Evolutionary conservation across 2,329 filamentous ascomycete genomes (phyloP), one percentile per base, ranked within the genome.

Genomic region (Neophaeococcomyces aloes): DNA sequence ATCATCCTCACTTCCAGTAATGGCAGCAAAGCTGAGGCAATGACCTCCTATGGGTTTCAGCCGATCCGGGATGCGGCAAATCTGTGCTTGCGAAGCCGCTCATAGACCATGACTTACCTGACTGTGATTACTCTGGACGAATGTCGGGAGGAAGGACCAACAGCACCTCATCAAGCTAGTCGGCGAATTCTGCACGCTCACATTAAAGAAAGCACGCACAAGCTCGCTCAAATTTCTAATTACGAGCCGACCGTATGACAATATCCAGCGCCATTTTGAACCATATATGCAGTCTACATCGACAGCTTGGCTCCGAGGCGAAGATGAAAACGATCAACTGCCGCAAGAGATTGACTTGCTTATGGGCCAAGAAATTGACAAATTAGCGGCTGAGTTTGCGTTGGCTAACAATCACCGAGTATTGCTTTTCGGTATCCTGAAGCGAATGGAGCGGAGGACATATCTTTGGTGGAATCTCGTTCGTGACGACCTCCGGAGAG

Each of bases 21-120:
- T 65, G 59, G 62, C 46, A 10, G 27, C 15, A 53, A 3, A 58
- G 42, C 27, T 2, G 6, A 1, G 6, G 23, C 3, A 48, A 57
- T 29, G 50, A 56, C 43, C 53, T 66, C 15, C 58, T 67, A 17
- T 65, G 58, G 63, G 53, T 65, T 3, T 62, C 59, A 7, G 63
- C 63, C 2, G 60, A 64, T 36, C 62, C 61, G 17, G 63, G 63
- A 17, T 65, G 60, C 44, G 62, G 63, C 6, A 66, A 66, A 47
- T 65, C 62, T 19, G 62, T 65, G 0, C 53, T 65, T 0, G 49
- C 61, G 0, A 56, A 53, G 48, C 57, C 55, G 2, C 51, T 65
- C 1, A 52, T 65, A 7, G 58, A 65, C 35, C 29, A 54, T 1
- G 48, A 57, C 14, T 43, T 63, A 2, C 13, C 41, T 10, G 42